Evolutionary conservation across 306 rosid species (phyloP).

Genomic region (Castanopsis chinensis): DNA sequence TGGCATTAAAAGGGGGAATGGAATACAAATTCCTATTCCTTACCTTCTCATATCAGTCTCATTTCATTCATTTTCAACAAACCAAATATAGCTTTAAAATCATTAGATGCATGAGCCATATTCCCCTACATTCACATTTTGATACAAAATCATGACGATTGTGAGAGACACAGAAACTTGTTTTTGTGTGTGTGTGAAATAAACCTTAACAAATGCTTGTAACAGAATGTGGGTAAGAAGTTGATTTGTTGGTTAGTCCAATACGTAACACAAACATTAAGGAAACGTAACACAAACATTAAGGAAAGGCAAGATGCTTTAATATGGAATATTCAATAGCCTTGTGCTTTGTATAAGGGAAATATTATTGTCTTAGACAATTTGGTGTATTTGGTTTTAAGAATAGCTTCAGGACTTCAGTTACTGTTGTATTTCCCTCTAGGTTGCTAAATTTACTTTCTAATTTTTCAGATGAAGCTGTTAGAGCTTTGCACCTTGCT

Average conservation of each 20-base stretch:
- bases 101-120: constrained; percentile 1
- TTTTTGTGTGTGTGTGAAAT: no score
- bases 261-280: not conserved
- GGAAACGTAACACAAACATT: not conserved
- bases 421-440: not conserved
- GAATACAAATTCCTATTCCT: not conserved
- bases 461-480: constrained; percentile 57
- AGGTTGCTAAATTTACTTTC: not conserved
- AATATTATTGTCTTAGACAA: not conserved
- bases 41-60: not conserved
- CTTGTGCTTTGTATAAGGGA: not conserved
- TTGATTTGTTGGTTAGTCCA: not conserved
- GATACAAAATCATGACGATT: not conserved
- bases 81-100: constrained; percentile 1
- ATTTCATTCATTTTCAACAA: not conserved
- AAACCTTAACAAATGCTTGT: not conserved
- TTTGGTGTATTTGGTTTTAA: not conserved
- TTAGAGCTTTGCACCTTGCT: constrained; percentile 63
- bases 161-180: not conserved
- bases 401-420: not conserved
- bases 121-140: not conserved
- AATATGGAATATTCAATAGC: not conserved
- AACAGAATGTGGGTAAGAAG: not conserved
- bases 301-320: not conserved
- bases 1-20: not conserved